A percentile compares a stretch with the other conserved stretches of the same genome.
Conservation (phyloP, 805 yeast species). For the Saccharomycopsis oosterbeekiorum region DNA sequence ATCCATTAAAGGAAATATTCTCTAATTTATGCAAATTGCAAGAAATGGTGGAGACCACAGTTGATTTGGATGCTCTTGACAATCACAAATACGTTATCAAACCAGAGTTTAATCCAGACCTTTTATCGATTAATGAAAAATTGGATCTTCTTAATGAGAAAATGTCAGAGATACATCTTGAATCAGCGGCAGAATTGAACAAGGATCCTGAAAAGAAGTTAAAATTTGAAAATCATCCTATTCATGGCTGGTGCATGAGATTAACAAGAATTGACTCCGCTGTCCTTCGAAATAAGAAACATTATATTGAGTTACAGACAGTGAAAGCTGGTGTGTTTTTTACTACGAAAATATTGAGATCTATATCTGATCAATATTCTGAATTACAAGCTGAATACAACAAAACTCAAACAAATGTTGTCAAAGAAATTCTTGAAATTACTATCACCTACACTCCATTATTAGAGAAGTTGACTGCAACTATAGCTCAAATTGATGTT, state of each 20-base stretch:
- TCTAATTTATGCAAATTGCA: constrained; percentile 55
- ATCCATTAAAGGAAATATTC: constrained; percentile 41
- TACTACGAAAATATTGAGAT: constrained; percentile 58
- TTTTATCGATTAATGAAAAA: constrained; percentile 48
- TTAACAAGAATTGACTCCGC: constrained; percentile 85
- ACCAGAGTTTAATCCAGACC: constrained; percentile 80
- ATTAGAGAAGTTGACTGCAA: constrained; percentile 53
- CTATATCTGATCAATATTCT: constrained; percentile 48
- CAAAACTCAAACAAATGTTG: constrained; percentile 65
- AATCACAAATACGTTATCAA: constrained; percentile 76
- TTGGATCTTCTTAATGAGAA: constrained; percentile 44
- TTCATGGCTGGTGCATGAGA: constrained; percentile 91
- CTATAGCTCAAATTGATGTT: constrained; percentile 73
- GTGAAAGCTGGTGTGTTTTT: constrained; percentile 94
- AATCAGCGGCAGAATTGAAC: constrained; percentile 62
- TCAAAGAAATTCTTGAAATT: constrained; percentile 72
- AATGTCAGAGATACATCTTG: constrained; percentile 51
- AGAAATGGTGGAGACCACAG: constrained; percentile 85
- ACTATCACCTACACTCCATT: constrained; percentile 76
- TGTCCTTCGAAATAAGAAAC: constrained; percentile 51
- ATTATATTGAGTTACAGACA: constrained; percentile 74
- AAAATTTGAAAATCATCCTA: constrained; percentile 78
- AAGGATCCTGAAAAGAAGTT: constrained; percentile 83
- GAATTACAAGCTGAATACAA: constrained; percentile 60
- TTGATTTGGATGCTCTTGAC: constrained; percentile 76